Evolutionary conservation across 805 yeast genomes (phyloP).

Genomic region (Starmerella cellae): DNA sequence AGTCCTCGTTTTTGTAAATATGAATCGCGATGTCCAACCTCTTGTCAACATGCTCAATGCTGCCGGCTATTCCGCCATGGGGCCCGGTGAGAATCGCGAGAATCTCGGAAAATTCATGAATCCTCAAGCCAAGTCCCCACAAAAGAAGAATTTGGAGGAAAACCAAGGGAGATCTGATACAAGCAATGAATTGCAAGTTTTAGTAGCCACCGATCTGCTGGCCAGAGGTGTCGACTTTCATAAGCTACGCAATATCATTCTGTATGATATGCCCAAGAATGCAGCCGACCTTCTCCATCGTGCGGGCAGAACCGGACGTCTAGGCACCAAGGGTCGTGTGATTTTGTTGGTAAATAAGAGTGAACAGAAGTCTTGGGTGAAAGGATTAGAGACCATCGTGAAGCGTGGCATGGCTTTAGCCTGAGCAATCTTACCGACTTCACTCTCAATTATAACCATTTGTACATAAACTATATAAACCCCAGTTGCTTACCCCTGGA

Average conservation of each 20-base stretch:
- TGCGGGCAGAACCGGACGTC: constrained; percentile 87
- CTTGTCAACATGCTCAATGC: constrained; percentile 43
- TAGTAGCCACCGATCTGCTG: constrained; percentile 76
- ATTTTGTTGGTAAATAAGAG: constrained; percentile 58
- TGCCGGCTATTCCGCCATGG: constrained; percentile 47
- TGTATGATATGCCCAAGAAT: constrained; percentile 74
- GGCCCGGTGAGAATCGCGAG: constrained; percentile 37
- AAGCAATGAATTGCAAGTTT: constrained; percentile 30
- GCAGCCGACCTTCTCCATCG: constrained; percentile 82
- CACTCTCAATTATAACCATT: too few species aligned
- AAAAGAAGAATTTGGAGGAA: constrained; percentile 13
- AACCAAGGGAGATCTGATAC: constrained; percentile 5
- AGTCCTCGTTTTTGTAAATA: constrained; percentile 73
- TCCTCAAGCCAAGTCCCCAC: constrained; percentile 36
- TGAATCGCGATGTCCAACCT: constrained; percentile 46
- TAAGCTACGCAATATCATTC: constrained; percentile 64
- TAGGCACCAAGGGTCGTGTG: constrained; percentile 80
- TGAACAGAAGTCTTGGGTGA: constrained; percentile 65
- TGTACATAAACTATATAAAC: neutral
- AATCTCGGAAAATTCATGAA: constrained; percentile 48
- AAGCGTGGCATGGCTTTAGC: constrained; percentile 31
- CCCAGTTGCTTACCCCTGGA: constrained; percentile 13
- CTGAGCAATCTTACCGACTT: too few species aligned
- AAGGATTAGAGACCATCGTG: constrained; percentile 61
- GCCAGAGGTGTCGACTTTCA: constrained; percentile 84